Conservation (phyloP, 202 grass and related monocot genomes). For the Schoenoplectus triqueter region DNA sequence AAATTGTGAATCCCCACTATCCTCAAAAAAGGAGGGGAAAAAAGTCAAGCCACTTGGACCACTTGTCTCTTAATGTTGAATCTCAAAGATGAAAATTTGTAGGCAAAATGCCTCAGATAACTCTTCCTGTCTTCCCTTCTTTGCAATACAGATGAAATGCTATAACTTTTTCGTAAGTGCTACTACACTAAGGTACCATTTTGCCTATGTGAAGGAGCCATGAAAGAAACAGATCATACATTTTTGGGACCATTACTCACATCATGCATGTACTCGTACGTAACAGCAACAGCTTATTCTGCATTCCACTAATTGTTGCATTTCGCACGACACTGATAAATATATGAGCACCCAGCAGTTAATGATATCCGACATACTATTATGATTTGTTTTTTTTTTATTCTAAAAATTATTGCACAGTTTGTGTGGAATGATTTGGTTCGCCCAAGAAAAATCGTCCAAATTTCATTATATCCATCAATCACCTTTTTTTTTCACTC, state of each 20-base stretch:
- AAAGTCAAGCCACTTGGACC: not conserved
- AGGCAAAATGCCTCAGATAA: not conserved
- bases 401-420: not conserved
- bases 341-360: not conserved
- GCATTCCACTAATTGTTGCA: slow-evolving; percentile 26
- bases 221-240: slow-evolving; percentile 22
- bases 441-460: too few relatives aligned
- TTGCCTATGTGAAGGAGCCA: not conserved
- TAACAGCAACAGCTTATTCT: not conserved
- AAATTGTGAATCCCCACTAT: not conserved
- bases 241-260: not conserved
- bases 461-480: too few relatives aligned
- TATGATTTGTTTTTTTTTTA: not conserved
- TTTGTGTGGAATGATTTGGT: too few relatives aligned
- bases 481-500: too few relatives aligned
- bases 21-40: not conserved
- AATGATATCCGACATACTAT: not conserved
- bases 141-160: not conserved
- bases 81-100: not conserved
- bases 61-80: slow-evolving; percentile 1
- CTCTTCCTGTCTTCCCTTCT: not conserved
- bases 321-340: not conserved
- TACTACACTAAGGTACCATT: not conserved
- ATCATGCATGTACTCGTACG: not conserved
- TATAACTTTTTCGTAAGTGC: not conserved